Evolutionary conservation across 2,329 filamentous ascomycete genomes (phyloP), one percentile per base, ranked within the genome.

Genomic region (Nothophoma quercina): DNA sequence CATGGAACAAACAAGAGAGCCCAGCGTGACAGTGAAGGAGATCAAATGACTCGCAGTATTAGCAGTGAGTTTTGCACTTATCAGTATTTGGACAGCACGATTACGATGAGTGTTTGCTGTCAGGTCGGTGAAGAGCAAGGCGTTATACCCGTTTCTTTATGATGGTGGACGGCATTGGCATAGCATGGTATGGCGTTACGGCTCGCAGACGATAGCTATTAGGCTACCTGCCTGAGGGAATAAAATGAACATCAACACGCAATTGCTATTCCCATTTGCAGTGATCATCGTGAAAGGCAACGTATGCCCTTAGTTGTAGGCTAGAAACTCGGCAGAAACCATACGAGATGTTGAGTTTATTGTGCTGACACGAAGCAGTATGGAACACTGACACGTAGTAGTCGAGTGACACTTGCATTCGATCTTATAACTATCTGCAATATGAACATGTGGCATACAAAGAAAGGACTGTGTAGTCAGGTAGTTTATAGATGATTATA

Each of bases 101-200:
- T 8, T 30, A 19, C 30, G 35, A 2, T 46, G 29, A 45, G 6
- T 22, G 15, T 38, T n/a, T n/a, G n/a, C n/a, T n/a, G n/a, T n/a
- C n/a, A 2, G 22, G n/a, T 16, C 26, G 22, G 6, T 1, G n/a
- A 9, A 16, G 10, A 5, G 15, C 3, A 39, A 22, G 49, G 42
- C 49, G 49, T 52, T 52, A 52, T 52, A 52, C 49, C 49, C 49
- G 42, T 35, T 36, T 45, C 8, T 25, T 40, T 41, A 34, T 18
- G 22, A 36, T 12, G 30, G 22, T 36, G 23, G 30, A 32, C 5
- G 42, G 12, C 21, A 28, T 22, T 34, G 22, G 15, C 13, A 40
- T 21, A 40, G 35, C 44, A 48, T 48, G 4, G 21, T 18, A 41
- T 23, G 45, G 45, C 36, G 36, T 48, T 41, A 40, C 7, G 5